phyloP scores from a whole-genome alignment of 768 basidiomycete species.

The Amanita rubescens region DNA sequence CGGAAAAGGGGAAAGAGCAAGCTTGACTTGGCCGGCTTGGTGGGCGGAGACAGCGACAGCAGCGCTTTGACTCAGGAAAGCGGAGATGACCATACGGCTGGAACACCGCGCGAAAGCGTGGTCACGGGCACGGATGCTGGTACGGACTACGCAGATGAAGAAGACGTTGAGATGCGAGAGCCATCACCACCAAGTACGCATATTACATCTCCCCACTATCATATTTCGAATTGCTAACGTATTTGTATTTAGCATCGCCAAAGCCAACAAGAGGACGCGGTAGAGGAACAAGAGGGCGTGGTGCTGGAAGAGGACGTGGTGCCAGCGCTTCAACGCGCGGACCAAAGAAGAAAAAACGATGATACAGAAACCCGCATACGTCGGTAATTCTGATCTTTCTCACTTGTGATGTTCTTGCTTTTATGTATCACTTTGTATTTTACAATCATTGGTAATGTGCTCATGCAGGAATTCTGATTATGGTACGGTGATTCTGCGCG shows the following conservation, averaged over 20 bases:
- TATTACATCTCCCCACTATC: background rate
- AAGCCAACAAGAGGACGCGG: slow-evolving; percentile 29
- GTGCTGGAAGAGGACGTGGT: slow-evolving; percentile 21
- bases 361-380: slow-evolving; percentile 1
- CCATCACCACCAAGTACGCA: slow-evolving; percentile 33
- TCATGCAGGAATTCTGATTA: background rate
- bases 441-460: background rate
- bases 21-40: slow-evolving; percentile 62
- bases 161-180: slow-evolving; percentile 52
- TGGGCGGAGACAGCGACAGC: slow-evolving; percentile 78
- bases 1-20: slow-evolving; percentile 42
- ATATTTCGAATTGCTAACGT: background rate
- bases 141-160: slow-evolving; percentile 65
- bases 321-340: slow-evolving; percentile 28
- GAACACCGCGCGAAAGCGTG: slow-evolving; percentile 58
- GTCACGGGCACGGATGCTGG: slow-evolving; percentile 66
- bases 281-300: slow-evolving; percentile 21
- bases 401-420: background rate
- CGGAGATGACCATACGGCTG: slow-evolving; percentile 58
- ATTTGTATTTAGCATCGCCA: slow-evolving; percentile 22
- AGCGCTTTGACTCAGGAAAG: slow-evolving; percentile 81
- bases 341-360: slow-evolving; percentile 43
- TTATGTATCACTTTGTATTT: background rate
- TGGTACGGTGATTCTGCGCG: background rate
- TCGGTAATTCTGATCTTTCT: background rate